Base-by-base conservation (phyloP, 495 filamentous ascomycete genomes). In the Hypoxylon crocopeplum region DNA sequence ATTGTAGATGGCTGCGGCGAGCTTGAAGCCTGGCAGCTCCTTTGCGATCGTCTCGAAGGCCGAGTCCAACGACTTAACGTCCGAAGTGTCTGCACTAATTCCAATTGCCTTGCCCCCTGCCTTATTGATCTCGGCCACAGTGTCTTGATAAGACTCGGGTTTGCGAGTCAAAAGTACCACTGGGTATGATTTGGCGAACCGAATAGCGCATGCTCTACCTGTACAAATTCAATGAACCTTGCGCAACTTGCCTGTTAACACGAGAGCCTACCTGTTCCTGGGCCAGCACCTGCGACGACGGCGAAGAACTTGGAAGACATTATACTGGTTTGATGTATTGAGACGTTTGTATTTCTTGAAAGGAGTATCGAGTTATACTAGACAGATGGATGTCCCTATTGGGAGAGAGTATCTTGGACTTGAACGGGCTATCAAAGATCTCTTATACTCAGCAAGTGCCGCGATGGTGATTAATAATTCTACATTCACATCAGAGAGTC, bases 1-100 rank as follows among this genome's bases (percentile, higher is more conserved):
- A 68, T 97, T 97, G 69, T 90, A 97, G 4, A 98, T 75, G 0
- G 92, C 92, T 0, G 90, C 93, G 7, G 88, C 91, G 1, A 89
- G 72, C 21, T 81, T 77, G 22, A 66, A 60, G n/a, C 65, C 78
- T 0, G 73, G 67, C 7, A 78, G 82, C 58, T 88, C 78, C 57
- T 84, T 73, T 37, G 80, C 75, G 66, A 94, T 89, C 55, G 82
- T 71, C 21, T 81, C 79, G 57, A 95, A 87, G n/a, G 91, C 89
- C 1, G 75, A 69, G 29, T 79, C 75, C 1, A 94, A 74, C 44
- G 87, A 87, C 32, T 75, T 70, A 1, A 81, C 69, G 70, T 89
- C 83, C 0, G 86, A 79, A 2, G 89, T 77, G 68, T 96, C 91
- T 15, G 91, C 79, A 59, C 82, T 84, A 62, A 95, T 85, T 15